Base-by-base conservation (phyloP, 345 rosid genomes). In the Euphorbia peplus region DNA sequence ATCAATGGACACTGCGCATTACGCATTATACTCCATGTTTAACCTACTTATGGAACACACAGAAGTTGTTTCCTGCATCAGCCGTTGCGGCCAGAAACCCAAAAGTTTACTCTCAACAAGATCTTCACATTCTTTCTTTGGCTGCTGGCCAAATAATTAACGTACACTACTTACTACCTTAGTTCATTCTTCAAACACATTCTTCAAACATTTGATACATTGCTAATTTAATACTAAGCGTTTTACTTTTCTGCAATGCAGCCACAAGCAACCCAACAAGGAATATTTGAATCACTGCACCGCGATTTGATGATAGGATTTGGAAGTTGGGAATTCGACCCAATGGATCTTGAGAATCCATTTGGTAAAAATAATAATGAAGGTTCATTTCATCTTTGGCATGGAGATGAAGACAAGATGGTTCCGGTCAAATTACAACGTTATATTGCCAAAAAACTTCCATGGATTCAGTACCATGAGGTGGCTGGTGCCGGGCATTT, bases 321-420 rank as follows among this genome's bases (percentile, higher is more conserved):
- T n/a, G 71, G 79, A 62, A 70, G 11, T 26, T 75, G 79, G 79
- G 79, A 59, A 50, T 75, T 75, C 35, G 71, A 66, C 66, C 79
- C 79, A 0, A 66, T 70, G 72, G 79, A 71, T 37, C n/a, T 76
- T 16, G 52, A 61, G n/a, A 71, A 67, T 60, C 72, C 72, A n/a
- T 76, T 71, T 66, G 69, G 75, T 18, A 32, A n/a, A n/a, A n/a
- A 32, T 32, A 32, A 32, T 32, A 67, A 55, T 21, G 80, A 71
- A 62, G 75, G 76, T 21, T 67, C 80, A 2, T 69, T 76, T 28
- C 80, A 76, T 55, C 48, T 76, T 47, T 76, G 80, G 80, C 76
- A 76, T 0, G 80, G 76, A 25, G 75, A 67, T 8, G 72, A 66
- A 3, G 79, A 76, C 64, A 56, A 63, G 55, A 19, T 76, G 47